These are phyloP conservation scores for barrel medic (Medicago truncatula) DNA, from an alignment of 306 rosid species.

Conservation along the genomic window DNA sequence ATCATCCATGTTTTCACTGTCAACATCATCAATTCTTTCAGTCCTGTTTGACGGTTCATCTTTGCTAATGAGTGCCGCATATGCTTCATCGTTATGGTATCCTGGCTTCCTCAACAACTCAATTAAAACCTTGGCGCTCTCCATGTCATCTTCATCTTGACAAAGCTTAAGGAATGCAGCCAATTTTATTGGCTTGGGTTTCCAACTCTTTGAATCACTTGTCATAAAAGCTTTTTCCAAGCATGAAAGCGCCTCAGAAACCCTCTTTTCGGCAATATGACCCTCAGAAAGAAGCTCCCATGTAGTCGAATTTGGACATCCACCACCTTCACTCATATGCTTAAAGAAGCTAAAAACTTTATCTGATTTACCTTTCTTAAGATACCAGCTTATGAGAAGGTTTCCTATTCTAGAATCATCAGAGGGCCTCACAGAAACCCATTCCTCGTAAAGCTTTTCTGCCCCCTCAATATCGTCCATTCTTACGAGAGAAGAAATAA, in stretches of 20 bases:
- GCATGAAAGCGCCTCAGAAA: constrained; percentile 68
- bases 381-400: constrained; percentile 67
- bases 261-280: constrained; percentile 57
- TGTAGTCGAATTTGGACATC: constrained; percentile 75
- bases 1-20: constrained; percentile 43
- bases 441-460: constrained; percentile 73
- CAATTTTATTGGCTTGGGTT: constrained; percentile 64
- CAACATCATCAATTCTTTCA: constrained; percentile 36
- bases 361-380: constrained; percentile 56
- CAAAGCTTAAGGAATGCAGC: constrained; percentile 64
- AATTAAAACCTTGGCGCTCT: constrained; percentile 56
- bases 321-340: constrained; percentile 65
- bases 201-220: constrained; percentile 72
- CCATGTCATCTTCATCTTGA: constrained; percentile 56
- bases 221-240: constrained; percentile 76
- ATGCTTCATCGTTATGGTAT: constrained; percentile 48
- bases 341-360: constrained; percentile 65
- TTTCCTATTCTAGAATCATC: constrained; percentile 87
- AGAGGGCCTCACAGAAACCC: constrained; percentile 67
- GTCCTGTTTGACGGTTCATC: constrained; percentile 38
- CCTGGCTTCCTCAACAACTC: constrained; percentile 66
- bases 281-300: constrained; percentile 90
- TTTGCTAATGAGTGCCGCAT: constrained; percentile 61
- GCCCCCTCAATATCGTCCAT: constrained; percentile 81
- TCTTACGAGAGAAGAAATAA: constrained; percentile 75